Percentiles rank a stretch among this genome's conserved stretches.
These are phyloP conservation scores for Hysterangium stoloniferum DNA, from an alignment of 768 basidiomycete genomes.

Conservation along the genomic window DNA sequence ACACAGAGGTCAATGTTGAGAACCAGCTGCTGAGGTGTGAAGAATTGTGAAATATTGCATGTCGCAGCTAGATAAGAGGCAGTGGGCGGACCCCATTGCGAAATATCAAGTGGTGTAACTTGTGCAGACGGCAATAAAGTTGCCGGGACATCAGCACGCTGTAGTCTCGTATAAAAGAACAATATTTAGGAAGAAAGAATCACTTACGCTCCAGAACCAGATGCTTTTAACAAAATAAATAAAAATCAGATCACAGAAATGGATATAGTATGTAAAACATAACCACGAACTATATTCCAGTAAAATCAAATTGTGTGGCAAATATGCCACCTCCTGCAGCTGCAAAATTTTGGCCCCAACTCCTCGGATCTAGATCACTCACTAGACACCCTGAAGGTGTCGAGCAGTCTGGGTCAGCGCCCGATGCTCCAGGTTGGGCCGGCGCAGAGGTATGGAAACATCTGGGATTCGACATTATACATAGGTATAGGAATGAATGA, in stretches of 20 bases:
- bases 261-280: background rate
- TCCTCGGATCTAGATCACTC: constrained; percentile 30
- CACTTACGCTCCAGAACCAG: constrained; percentile 42
- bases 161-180: constrained; percentile 9
- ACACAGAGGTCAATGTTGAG: constrained; percentile 51
- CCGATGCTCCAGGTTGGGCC: background rate
- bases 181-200: constrained; percentile 16
- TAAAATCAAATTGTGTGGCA: constrained; percentile 59
- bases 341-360: constrained; percentile 42
- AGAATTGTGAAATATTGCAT: constrained; percentile 39
- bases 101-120: constrained; percentile 29
- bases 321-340: constrained; percentile 55
- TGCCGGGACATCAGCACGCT: constrained; percentile 32
- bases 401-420: constrained; percentile 22
- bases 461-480: background rate
- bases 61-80: constrained; percentile 32
- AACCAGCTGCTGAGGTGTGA: constrained; percentile 42
- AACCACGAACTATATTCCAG: constrained; percentile 41
- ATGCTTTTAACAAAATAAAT: constrained; percentile 24
- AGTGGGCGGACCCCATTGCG: constrained; percentile 39
- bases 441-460: background rate
- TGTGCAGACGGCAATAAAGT: constrained; percentile 24
- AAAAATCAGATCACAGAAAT: background rate
- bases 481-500: background rate
- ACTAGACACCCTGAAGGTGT: constrained; percentile 38